Percentiles rank a stretch among this genome's conserved stretches.
Conservation (phyloP, 495 filamentous ascomycete genomes). For the Podospora fimiseda region DNA sequence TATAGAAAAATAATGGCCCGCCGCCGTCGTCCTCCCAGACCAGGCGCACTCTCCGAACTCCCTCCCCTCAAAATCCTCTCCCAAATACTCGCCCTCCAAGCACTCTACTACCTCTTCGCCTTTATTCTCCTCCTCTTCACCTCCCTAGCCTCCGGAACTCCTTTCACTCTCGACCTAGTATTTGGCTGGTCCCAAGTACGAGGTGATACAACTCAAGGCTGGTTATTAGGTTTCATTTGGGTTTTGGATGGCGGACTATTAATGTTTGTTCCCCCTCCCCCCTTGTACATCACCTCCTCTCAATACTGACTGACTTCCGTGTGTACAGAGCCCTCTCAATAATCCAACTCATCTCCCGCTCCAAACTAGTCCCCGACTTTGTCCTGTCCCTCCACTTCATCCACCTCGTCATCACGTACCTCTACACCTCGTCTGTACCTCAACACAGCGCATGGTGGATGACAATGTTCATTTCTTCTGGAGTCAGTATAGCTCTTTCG, state of each 20-base stretch:
- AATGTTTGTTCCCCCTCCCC: constrained; percentile 36
- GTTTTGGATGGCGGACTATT: constrained; percentile 63
- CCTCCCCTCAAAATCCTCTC: constrained; percentile 77
- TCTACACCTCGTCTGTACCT: constrained; percentile 72
- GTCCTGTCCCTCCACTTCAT: constrained; percentile 81
- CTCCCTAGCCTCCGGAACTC: constrained; percentile 68
- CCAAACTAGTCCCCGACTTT: constrained; percentile 91
- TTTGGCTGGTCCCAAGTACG: constrained; percentile 76
- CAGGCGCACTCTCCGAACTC: constrained; percentile 74
- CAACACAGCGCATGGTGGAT: constrained; percentile 81
- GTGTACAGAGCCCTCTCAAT: constrained; percentile 64
- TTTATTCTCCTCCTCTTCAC: constrained; percentile 82
- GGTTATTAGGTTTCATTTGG: constrained; percentile 87
- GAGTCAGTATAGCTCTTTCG: constrained; percentile 63
- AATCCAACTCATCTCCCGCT: constrained; percentile 71
- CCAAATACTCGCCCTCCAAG: constrained; percentile 83
- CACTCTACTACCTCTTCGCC: constrained; percentile 71
- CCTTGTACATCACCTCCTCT: constrained; percentile 1
- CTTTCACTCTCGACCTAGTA: constrained; percentile 64
- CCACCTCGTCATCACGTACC: constrained; percentile 67
- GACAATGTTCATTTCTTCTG: constrained; percentile 61
- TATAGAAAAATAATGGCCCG: constrained; percentile 51
- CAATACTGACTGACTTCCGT: constrained; percentile 3
- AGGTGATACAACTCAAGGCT: constrained; percentile 87
- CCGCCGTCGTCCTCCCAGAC: constrained; percentile 68